Base-by-base conservation (phyloP, 306 rosid species). In the Rosa chinensis region DNA sequence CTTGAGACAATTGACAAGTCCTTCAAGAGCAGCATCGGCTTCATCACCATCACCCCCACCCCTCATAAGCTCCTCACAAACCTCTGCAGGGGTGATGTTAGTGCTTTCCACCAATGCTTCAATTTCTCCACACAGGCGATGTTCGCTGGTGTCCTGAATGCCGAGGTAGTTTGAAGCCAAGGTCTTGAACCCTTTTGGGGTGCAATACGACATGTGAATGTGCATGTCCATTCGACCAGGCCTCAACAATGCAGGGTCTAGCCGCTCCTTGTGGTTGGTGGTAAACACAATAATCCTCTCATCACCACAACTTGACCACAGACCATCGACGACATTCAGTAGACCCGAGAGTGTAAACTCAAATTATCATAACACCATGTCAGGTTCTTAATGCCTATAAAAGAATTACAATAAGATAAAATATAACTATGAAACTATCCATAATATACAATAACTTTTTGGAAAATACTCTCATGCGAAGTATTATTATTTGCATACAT, bases 221-320 rank as follows among this genome's bases (percentile, higher is more conserved):
- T 88, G 92, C 85, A 79, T 59, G 78, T 88, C 92, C 94, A 90
- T 90, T 5, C 94, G 84, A 49, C 94, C 88, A 0, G 90, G 86
- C 0, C 88, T 80, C 75, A 90, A 23, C 76, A 90, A 68, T 0
- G 89, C 89, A 0, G 89, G 79, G 8, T 90, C 92, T 1, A 90
- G 70, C 76, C 49, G 78, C 0, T 90, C 92, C 66, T 40, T 82
- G 66, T 88, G 89, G 11, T 86, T 88, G 4, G 94, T 86, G 2
- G 92, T 90, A 39, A 90, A 86, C 8, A 90, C 44, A 5, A 90
- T 59, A 45, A 90, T 86, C 20, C 90, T 28, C 61, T 90, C 88
- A n/a, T 88, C 94, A 13, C 89, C 89, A 11, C 81, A 78, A 56
- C 90, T 79, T 32, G 94, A 84, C 92, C 92, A 86, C 62, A 90